These are phyloP conservation scores for Pseudozyma sp. DNA, from an alignment of 1,284 basidiomycete genomes.

Conservation along the genomic window DNA sequence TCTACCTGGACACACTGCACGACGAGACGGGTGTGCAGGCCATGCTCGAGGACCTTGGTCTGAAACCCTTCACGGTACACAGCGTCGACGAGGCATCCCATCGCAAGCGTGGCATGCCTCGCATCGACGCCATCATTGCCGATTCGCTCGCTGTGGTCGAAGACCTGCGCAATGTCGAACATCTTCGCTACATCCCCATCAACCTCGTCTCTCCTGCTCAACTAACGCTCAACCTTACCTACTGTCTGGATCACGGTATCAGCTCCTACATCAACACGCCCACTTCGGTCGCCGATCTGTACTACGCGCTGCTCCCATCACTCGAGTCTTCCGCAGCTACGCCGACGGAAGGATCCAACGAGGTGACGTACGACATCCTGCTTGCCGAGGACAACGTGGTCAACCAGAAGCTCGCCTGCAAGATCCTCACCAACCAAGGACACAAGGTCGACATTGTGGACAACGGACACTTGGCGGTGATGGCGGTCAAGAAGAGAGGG, in stretches of 20 bases:
- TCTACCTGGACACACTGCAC: constrained; percentile 88
- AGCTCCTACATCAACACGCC: constrained; percentile 91
- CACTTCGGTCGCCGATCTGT: constrained; percentile 86
- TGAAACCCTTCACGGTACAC: constrained; percentile 82
- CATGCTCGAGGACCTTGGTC: constrained; percentile 82
- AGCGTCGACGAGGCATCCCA: constrained; percentile 79
- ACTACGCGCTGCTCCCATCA: constrained; percentile 90
- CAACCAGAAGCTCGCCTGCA: constrained; percentile 96
- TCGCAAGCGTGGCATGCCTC: constrained; percentile 82
- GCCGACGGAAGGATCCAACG: constrained; percentile 80
- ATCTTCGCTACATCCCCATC: constrained; percentile 94
- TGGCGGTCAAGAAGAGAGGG: constrained; percentile 84
- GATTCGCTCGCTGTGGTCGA: constrained; percentile 89
- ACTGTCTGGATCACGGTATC: constrained; percentile 89
- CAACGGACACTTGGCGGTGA: constrained; percentile 91
- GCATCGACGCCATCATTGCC: constrained; percentile 95
- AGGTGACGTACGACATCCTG: constrained; percentile 90
- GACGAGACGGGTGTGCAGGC: constrained; percentile 83
- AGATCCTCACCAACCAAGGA: constrained; percentile 95
- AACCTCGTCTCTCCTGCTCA: constrained; percentile 80
- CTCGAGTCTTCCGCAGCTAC: constrained; percentile 91
- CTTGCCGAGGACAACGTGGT: constrained; percentile 98
- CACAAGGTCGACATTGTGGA: constrained; percentile 97
- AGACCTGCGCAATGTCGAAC: constrained; percentile 88
- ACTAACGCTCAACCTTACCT: constrained; percentile 68